These are phyloP conservation scores for Trichoderma breve DNA, from an alignment of 2,329 filamentous ascomycete species.

Conservation along the genomic window DNA sequence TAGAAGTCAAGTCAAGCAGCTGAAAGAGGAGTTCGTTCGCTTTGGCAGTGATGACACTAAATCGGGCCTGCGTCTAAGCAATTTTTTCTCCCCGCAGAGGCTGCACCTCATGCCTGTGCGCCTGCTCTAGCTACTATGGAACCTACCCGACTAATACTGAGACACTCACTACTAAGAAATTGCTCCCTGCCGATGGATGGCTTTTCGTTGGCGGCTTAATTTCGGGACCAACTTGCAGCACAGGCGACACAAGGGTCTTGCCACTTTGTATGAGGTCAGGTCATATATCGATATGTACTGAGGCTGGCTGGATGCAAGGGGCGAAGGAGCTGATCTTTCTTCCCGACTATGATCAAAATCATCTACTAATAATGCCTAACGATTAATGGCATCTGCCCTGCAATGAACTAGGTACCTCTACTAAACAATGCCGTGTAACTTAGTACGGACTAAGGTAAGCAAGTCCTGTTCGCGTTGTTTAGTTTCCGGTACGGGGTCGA, in stretches of 20 bases:
- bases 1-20: neutral
- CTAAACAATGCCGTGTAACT: neutral
- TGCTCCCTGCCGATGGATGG: neutral
- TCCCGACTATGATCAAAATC: neutral
- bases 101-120: slow-evolving; percentile 4
- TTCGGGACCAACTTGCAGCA: slow-evolving; percentile 21
- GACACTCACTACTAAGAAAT: neutral
- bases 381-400: neutral
- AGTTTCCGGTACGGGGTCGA: neutral
- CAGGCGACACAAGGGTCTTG: neutral
- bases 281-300: neutral
- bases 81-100: slow-evolving; percentile 20
- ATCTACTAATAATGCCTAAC: neutral
- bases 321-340: neutral
- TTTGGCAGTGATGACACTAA: slow-evolving; percentile 19
- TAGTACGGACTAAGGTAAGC: neutral
- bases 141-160: neutral
- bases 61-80: slow-evolving; percentile 14
- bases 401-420: neutral
- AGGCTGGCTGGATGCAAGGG: neutral
- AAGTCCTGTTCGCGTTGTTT: neutral
- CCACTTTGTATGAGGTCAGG: neutral
- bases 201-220: slow-evolving; percentile 25
- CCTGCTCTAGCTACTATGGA: neutral
- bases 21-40: slow-evolving; percentile 13